These are phyloP conservation scores for Echeveria elegans DNA, from an alignment of 164 flowering plant species.

Conservation along the genomic window DNA sequence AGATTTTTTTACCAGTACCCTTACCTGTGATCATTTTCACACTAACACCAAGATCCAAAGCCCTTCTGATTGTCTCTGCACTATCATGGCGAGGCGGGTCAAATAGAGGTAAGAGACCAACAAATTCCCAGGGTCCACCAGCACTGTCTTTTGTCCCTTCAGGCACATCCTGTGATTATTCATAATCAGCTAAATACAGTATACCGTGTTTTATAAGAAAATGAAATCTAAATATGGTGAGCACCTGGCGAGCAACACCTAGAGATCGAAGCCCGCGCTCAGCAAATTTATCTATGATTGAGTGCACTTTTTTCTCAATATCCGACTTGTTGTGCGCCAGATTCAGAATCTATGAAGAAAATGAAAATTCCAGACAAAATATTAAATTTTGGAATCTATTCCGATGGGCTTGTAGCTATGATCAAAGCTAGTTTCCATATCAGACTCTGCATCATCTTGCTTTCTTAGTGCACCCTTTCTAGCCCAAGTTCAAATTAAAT, in stretches of 20 bases:
- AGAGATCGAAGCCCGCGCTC: conserved; percentile 63
- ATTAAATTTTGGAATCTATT: neutral
- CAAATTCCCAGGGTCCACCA: conserved; percentile 67
- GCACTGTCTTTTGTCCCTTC: conserved; percentile 42
- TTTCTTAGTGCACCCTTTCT: neutral
- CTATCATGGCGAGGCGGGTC: conserved; percentile 76
- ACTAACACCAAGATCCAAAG: conserved; percentile 59
- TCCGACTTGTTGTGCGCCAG: conserved; percentile 39
- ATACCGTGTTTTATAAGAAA: neutral
- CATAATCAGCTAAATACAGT: neutral
- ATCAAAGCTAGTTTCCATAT: neutral
- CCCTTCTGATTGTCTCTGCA: conserved; percentile 57
- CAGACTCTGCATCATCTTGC: neutral
- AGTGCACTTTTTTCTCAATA: conserved; percentile 35
- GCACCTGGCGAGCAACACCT: conserved; percentile 57
- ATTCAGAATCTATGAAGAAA: conserved; percentile 34
- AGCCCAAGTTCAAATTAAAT: neutral
- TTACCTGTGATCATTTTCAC: conserved; percentile 69
- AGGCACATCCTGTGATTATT: conserved; percentile 40
- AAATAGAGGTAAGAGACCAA: conserved; percentile 62
- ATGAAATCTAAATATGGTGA: neutral
- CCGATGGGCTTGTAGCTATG: neutral
- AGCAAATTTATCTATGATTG: conserved; percentile 54
- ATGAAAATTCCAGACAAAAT: neutral
- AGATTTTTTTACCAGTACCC: neutral